These are phyloP conservation scores for Debaryomyces tyrocola DNA, from an alignment of 805 yeast genomes.

Conservation along the genomic window DNA sequence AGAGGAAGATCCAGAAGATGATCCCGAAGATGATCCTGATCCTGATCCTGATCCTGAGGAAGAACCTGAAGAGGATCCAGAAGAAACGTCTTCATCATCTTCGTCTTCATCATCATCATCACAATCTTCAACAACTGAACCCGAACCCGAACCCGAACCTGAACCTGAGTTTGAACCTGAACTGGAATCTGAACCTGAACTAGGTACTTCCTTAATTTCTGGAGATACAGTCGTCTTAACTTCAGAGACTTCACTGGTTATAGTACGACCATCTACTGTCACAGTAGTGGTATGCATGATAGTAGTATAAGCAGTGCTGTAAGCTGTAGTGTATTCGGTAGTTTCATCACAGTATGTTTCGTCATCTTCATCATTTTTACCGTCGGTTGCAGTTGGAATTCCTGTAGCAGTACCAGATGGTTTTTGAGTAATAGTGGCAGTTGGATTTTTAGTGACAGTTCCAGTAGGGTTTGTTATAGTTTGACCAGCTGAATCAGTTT, in stretches of 20 bases:
- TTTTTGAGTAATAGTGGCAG: not conserved
- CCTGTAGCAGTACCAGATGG: not conserved
- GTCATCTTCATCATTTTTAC: not conserved
- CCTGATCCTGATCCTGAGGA: not conserved
- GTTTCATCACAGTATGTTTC: constrained; percentile 2
- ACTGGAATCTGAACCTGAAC: not conserved
- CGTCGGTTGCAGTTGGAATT: not conserved
- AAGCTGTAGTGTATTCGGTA: not conserved
- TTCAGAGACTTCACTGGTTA: not conserved
- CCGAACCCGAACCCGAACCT: not conserved
- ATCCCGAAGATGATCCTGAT: not conserved
- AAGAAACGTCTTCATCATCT: constrained; percentile 9
- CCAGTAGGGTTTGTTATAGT: constrained; percentile 3
- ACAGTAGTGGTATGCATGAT: not conserved
- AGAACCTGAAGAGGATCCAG: not conserved
- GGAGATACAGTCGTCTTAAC: not conserved
- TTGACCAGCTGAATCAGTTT: constrained; percentile 4
- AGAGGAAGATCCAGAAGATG: not conserved
- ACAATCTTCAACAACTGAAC: constrained; percentile 4
- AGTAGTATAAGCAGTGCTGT: not conserved
- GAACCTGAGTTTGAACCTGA: not conserved
- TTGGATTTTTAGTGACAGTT: not conserved
- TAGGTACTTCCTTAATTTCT: not conserved
- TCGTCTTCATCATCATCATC: constrained; percentile 12
- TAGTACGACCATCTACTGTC: not conserved